phyloP scores from a whole-genome alignment of 2,329 filamentous ascomycete species.

The Monosporascus sp. region DNA sequence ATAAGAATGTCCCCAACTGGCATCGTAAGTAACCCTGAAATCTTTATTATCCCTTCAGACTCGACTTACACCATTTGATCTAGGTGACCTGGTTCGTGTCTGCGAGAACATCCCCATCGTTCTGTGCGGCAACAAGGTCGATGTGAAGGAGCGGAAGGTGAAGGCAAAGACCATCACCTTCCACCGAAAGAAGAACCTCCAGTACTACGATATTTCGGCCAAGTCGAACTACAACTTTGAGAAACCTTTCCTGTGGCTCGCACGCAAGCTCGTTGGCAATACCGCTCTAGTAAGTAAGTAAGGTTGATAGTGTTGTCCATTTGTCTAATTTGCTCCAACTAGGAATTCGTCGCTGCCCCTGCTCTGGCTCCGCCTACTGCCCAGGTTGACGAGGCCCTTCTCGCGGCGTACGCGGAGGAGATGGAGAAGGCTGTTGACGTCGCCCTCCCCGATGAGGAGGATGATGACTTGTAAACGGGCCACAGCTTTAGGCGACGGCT shows the following conservation, averaged over 20 bases:
- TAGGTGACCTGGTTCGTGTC: constrained; percentile 96
- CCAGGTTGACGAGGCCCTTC: constrained; percentile 75
- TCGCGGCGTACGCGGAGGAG: constrained; percentile 80
- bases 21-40: constrained; percentile 67
- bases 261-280: constrained; percentile 97
- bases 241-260: constrained; percentile 99
- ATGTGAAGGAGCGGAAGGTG: constrained; percentile 99
- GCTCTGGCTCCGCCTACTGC: constrained; percentile 93
- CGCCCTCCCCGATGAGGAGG: constrained; percentile 92
- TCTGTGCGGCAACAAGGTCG: constrained; percentile 98
- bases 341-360: constrained; percentile 96
- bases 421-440: constrained; percentile 74
- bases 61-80: constrained; percentile 8
- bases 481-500: constrained; percentile 11
- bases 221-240: constrained; percentile 99
- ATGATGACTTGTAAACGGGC: constrained; percentile 54
- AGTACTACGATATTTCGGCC: constrained; percentile 99
- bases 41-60: constrained; percentile 1
- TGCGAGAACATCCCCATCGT: constrained; percentile 99
- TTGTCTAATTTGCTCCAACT: constrained; percentile 20
- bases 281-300: constrained; percentile 61
- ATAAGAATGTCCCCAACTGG: constrained; percentile 99
- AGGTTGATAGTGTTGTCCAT: not conserved
- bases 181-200: constrained; percentile 99
- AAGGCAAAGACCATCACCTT: constrained; percentile 99